A percentile compares a stretch with the other conserved stretches of the same genome.
phyloP scores from a whole-genome alignment of 768 basidiomycete species.

The Mycena leptocephala region DNA sequence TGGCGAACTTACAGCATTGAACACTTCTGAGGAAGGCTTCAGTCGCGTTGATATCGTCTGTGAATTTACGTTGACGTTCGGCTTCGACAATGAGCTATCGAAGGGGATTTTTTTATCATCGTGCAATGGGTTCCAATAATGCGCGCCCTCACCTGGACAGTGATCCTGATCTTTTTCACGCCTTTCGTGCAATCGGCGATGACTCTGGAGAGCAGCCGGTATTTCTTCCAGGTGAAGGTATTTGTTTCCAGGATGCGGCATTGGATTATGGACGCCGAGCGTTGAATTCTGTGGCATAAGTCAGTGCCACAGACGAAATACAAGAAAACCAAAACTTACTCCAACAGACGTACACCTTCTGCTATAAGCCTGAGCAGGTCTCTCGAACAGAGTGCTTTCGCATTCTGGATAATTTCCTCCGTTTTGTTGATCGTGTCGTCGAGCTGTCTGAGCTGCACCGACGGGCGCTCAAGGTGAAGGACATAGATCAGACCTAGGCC shows the following conservation, averaged over 20 bases:
- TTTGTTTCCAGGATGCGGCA: neutral
- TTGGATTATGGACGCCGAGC: neutral
- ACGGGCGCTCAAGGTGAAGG: neutral
- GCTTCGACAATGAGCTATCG: conserved; percentile 15
- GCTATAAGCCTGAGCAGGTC: neutral
- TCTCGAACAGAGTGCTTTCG: neutral
- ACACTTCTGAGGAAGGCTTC: too few relatives aligned
- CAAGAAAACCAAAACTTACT: neutral
- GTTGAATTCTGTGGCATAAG: neutral
- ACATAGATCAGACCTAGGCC: neutral
- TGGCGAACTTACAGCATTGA: too few relatives aligned
- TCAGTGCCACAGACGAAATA: neutral
- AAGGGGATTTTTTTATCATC: neutral
- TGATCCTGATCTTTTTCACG: neutral
- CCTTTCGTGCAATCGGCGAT: neutral
- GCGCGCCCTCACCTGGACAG: conserved; percentile 6
- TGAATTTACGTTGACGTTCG: conserved; percentile 10
- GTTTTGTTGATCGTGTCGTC: neutral
- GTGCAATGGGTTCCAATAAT: neutral
- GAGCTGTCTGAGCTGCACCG: conserved; percentile 1
- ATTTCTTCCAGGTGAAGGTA: conserved; percentile 23
- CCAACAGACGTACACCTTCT: neutral
- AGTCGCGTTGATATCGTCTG: conserved; percentile 10
- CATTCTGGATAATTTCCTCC: neutral
- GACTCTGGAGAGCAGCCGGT: neutral